phyloP scores from a whole-genome alignment of 306 rosid species.

The Medicago ruthenica region DNA sequence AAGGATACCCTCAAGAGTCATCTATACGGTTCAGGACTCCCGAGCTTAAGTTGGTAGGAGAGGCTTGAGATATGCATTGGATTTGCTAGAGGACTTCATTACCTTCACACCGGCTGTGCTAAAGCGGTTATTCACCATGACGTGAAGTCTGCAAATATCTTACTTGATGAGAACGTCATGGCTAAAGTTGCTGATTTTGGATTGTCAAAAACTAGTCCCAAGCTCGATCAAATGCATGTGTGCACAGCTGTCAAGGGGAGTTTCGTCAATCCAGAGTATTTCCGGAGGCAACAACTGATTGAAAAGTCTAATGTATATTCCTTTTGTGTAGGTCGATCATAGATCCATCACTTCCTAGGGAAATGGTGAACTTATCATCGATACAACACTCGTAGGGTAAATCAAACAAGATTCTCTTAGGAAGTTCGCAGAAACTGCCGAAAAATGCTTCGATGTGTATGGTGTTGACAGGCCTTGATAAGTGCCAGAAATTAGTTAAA shows the following conservation, averaged over 20 bases:
- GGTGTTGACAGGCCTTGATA: conserved; percentile 87
- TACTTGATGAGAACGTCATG: conserved; percentile 89
- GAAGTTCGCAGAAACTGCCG: no score
- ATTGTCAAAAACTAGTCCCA: conserved; percentile 80
- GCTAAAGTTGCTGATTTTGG: conserved; percentile 96
- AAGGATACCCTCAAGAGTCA: conserved; percentile 83
- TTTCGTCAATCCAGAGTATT: conserved; percentile 91
- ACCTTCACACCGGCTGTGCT: conserved; percentile 91
- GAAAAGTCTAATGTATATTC: conserved; percentile 93
- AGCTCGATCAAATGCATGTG: conserved; percentile 83
- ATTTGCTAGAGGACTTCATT: conserved; percentile 91
- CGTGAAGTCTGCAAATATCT: conserved; percentile 87
- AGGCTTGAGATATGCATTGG: conserved; percentile 91
- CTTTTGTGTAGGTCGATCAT: conserved; percentile 87
- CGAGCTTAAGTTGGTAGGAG: conserved; percentile 80
- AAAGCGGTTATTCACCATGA: conserved; percentile 92
- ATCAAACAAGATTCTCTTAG: no score
- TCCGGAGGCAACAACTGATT: conserved; percentile 82
- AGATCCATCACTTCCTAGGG: conserved; percentile 84
- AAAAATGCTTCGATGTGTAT: conserved; percentile 59
- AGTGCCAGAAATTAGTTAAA: no score
- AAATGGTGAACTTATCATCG: conserved; percentile 89
- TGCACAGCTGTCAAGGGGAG: conserved; percentile 91
- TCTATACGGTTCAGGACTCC: conserved; percentile 71
- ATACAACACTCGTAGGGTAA: no score